These are phyloP conservation scores for Leccinum imitatum DNA, from an alignment of 768 basidiomycete genomes.

Conservation along the genomic window DNA sequence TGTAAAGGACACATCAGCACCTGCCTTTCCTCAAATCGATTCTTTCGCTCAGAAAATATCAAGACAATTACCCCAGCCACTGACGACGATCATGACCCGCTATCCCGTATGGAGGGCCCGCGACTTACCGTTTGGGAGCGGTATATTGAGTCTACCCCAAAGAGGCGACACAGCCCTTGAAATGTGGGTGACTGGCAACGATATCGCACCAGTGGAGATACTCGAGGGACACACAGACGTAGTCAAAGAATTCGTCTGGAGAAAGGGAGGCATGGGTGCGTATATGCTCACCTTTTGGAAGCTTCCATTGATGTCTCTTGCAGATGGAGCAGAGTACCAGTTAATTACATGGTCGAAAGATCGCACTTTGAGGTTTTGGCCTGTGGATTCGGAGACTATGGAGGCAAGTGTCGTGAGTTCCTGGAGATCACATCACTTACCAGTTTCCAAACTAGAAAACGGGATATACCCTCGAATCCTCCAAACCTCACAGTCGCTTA, in stretches of 20 bases:
- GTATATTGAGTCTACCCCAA: slow-evolving; percentile 86
- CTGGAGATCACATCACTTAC: slow-evolving; percentile 10
- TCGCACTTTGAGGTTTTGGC: slow-evolving; percentile 89
- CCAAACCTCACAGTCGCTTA: slow-evolving; percentile 25
- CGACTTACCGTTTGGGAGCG: slow-evolving; percentile 87
- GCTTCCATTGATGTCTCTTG: not conserved
- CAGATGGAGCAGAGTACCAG: slow-evolving; percentile 56
- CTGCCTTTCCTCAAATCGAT: slow-evolving; percentile 14
- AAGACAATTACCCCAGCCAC: slow-evolving; percentile 35
- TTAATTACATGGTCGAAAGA: slow-evolving; percentile 87
- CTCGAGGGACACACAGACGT: slow-evolving; percentile 92
- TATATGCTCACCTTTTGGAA: not conserved
- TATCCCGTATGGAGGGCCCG: slow-evolving; percentile 97
- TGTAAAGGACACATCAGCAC: slow-evolving; percentile 24
- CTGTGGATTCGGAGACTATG: slow-evolving; percentile 68
- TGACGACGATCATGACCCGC: slow-evolving; percentile 59
- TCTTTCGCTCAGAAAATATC: slow-evolving; percentile 10
- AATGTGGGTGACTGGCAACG: slow-evolving; percentile 59
- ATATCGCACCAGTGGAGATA: slow-evolving; percentile 52
- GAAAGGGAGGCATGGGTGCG: slow-evolving; percentile 61
- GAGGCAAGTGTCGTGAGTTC: slow-evolving; percentile 44
- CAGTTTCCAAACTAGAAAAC: slow-evolving; percentile 42
- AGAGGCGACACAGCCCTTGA: slow-evolving; percentile 80
- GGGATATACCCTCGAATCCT: slow-evolving; percentile 39
- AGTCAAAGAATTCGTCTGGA: slow-evolving; percentile 98